Evolutionary conservation across 352 stramenopile species (phyloP).

Genomic region (Aphanomyces astaci): DNA sequence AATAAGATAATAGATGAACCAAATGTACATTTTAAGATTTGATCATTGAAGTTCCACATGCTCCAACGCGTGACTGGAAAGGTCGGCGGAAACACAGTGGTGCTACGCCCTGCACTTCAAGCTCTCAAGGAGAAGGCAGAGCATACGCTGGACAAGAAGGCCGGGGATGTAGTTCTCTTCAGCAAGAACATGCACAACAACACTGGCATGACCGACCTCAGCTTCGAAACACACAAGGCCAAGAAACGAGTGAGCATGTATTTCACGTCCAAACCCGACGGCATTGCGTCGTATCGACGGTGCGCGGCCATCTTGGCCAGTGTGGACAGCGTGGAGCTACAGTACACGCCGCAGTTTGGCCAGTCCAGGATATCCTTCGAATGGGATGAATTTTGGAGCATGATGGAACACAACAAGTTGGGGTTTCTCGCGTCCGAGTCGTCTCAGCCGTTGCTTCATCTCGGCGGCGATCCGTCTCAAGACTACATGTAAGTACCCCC

Average conservation of each 20-base stretch:
- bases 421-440: not conserved
- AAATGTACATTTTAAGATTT: too few relatives aligned
- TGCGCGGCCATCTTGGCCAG: slow-evolving; percentile 1
- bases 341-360: slow-evolving; percentile 23
- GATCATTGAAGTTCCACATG: too few relatives aligned
- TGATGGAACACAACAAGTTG: slow-evolving; percentile 9
- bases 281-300: slow-evolving; percentile 7
- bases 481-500: not conserved
- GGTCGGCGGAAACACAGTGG: not conserved
- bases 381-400: slow-evolving; percentile 18
- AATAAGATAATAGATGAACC: too few relatives aligned
- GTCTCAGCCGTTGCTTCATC: not conserved
- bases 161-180: slow-evolving; percentile 20
- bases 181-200: slow-evolving; percentile 1
- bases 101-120: slow-evolving; percentile 15
- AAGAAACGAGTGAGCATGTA: slow-evolving; percentile 21
- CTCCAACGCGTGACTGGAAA: not conserved
- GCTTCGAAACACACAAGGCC: slow-evolving; percentile 19
- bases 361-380: slow-evolving; percentile 21
- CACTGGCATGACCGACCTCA: slow-evolving; percentile 14
- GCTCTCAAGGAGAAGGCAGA: slow-evolving; percentile 14
- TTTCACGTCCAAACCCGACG: slow-evolving; percentile 23
- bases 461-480: not conserved
- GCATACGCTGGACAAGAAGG: not conserved
- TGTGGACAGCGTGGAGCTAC: slow-evolving; percentile 14